phyloP scores from a whole-genome alignment of 352 stramenopile genomes.

The Phytopythium chamaehyphon region DNA sequence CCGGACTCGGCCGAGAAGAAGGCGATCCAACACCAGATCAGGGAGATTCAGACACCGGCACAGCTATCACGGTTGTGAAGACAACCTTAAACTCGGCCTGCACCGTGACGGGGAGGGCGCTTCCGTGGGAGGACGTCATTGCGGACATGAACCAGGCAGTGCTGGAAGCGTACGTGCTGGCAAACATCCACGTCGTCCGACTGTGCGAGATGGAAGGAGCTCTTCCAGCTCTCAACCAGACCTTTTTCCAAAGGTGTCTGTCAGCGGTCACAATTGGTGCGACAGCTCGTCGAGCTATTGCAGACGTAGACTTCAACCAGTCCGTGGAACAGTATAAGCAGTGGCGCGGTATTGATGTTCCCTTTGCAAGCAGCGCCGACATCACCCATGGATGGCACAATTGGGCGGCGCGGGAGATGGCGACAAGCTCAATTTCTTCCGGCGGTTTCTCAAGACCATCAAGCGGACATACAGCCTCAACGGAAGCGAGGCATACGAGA shows the following conservation, averaged over 20 bases:
- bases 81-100: constrained; percentile 2
- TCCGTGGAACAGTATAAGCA: constrained; percentile 6
- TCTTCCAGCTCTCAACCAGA: background rate
- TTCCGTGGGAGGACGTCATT: constrained; percentile 7
- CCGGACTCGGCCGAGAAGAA: background rate
- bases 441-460: constrained; percentile 4
- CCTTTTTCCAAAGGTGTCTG: background rate
- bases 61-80: background rate
- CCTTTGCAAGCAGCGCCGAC: constrained; percentile 1
- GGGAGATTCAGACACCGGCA: background rate
- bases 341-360: constrained; percentile 4
- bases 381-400: background rate
- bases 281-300: background rate
- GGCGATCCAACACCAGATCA: background rate
- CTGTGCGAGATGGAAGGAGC: background rate
- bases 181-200: constrained; percentile 4
- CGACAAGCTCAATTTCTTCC: constrained; percentile 7
- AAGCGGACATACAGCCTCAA: constrained; percentile 6
- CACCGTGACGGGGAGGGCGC: background rate
- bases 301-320: background rate
- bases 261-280: background rate
- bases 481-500: constrained; percentile 6
- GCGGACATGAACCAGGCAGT: constrained; percentile 5
- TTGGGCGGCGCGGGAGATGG: background rate
- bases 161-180: constrained; percentile 4